A percentile compares a stretch with the other conserved stretches of the same genome.
Conservation (phyloP, 345 rosid species). For the Clarkia xantiana region DNA sequence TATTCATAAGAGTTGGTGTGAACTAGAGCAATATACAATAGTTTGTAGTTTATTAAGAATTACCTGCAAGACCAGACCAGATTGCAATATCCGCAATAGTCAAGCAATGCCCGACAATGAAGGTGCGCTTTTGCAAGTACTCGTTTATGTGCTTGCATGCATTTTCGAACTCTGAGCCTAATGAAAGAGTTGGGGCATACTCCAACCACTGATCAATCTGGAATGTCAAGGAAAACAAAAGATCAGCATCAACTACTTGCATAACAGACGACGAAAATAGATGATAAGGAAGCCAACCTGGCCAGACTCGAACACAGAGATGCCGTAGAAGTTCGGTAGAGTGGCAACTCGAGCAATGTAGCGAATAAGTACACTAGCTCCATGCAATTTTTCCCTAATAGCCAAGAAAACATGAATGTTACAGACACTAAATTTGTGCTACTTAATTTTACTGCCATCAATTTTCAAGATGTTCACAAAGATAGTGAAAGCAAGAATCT, state of each 20-base stretch:
- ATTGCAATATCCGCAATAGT: slow-evolving; percentile 75
- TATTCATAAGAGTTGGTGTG: too few relatives aligned
- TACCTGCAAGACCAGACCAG: slow-evolving; percentile 88
- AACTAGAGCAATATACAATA: too few relatives aligned
- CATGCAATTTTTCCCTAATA: slow-evolving; percentile 41
- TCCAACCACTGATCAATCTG: slow-evolving; percentile 88
- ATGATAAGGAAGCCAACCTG: slow-evolving; percentile 26
- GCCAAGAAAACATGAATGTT: too few relatives aligned
- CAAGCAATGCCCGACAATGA: slow-evolving; percentile 52
- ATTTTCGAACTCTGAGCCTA: slow-evolving; percentile 75
- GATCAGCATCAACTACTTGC: not conserved
- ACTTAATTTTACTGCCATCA: too few relatives aligned
- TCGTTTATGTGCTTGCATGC: slow-evolving; percentile 46
- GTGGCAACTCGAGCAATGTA: slow-evolving; percentile 38
- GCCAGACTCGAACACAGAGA: slow-evolving; percentile 29
- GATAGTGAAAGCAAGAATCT: too few relatives aligned
- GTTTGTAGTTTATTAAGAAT: not conserved
- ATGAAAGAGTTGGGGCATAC: slow-evolving; percentile 43
- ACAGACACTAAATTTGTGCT: too few relatives aligned
- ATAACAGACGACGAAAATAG: not conserved
- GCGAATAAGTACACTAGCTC: slow-evolving; percentile 44
- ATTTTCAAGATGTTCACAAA: too few relatives aligned
- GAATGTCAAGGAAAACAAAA: slow-evolving; percentile 4
- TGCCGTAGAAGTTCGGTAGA: slow-evolving; percentile 37
- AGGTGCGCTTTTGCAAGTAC: slow-evolving; percentile 38